A percentile compares a stretch with the other conserved stretches of the same genome.
phyloP scores from a whole-genome alignment of 306 rosid genomes.

The Malus sieversii region DNA sequence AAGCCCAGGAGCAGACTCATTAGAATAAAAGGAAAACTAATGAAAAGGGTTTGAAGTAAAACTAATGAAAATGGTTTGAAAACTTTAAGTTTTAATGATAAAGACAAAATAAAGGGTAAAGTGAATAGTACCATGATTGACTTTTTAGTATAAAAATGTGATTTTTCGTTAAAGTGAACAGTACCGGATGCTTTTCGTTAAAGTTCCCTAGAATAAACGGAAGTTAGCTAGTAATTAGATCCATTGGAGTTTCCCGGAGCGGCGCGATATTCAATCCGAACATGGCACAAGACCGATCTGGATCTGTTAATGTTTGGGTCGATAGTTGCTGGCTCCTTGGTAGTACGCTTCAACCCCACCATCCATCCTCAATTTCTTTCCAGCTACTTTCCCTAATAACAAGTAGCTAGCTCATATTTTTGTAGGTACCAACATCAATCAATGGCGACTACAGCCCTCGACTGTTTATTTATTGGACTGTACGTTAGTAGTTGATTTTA shows the following conservation, averaged over 20 bases:
- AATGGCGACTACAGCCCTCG: not conserved
- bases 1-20: not conserved
- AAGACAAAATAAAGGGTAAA: too few relatives aligned
- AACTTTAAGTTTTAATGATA: too few relatives aligned
- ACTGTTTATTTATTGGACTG: constrained; percentile 14
- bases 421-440: not conserved
- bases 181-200: too few relatives aligned
- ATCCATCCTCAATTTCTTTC: not conserved
- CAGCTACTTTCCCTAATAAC: not conserved
- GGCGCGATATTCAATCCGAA: not conserved
- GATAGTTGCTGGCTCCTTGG: constrained; percentile 1
- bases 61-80: too few relatives aligned
- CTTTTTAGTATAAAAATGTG: too few relatives aligned
- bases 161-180: too few relatives aligned
- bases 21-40: not conserved
- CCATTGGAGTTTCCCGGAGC: not conserved
- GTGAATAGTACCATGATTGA: too few relatives aligned
- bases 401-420: not conserved
- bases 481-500: not conserved
- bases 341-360: not conserved
- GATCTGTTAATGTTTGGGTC: not conserved
- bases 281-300: not conserved
- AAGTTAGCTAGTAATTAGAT: not conserved
- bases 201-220: not conserved
- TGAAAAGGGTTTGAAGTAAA: too few relatives aligned